Percentiles rank a stretch among this genome's conserved stretches.
phyloP scores from a whole-genome alignment of 805 yeast species.

The Isabelozyma heimii region DNA sequence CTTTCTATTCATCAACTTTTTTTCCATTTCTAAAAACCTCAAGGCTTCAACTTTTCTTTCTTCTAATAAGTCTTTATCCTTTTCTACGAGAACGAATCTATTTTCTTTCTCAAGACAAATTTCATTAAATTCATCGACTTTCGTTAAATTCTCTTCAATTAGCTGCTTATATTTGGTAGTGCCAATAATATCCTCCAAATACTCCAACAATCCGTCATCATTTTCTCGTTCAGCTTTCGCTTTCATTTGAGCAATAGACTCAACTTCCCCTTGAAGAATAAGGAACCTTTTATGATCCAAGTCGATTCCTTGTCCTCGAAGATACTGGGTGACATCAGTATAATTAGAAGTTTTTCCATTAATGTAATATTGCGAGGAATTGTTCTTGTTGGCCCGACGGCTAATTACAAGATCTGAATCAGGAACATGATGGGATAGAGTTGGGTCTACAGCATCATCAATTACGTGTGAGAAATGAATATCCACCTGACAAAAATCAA shows the following conservation, averaged over 20 bases:
- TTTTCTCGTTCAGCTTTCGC: slow-evolving; percentile 90
- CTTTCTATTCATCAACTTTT: slow-evolving; percentile 49
- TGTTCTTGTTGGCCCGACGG: slow-evolving; percentile 75
- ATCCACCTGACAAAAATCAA: slow-evolving; percentile 83
- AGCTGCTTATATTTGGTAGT: slow-evolving; percentile 78
- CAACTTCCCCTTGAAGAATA: slow-evolving; percentile 97
- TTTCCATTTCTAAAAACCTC: slow-evolving; percentile 62
- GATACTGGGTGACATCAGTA: slow-evolving; percentile 70
- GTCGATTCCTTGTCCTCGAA: slow-evolving; percentile 85
- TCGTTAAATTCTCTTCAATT: slow-evolving; percentile 61
- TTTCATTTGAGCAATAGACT: slow-evolving; percentile 97
- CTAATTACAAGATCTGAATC: slow-evolving; percentile 66
- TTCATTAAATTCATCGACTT: slow-evolving; percentile 75
- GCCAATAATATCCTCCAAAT: slow-evolving; percentile 95
- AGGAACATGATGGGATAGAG: slow-evolving; percentile 31
- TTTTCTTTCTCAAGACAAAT: slow-evolving; percentile 77
- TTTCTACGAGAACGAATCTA: slow-evolving; percentile 75
- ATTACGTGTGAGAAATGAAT: slow-evolving; percentile 78
- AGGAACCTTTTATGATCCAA: slow-evolving; percentile 91
- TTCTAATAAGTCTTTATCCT: slow-evolving; percentile 61
- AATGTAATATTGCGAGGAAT: slow-evolving; percentile 74
- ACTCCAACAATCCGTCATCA: slow-evolving; percentile 93
- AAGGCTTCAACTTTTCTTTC: slow-evolving; percentile 75
- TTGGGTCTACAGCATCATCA: slow-evolving; percentile 46
- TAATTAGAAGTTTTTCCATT: slow-evolving; percentile 70